Evolutionary conservation across 2,329 filamentous ascomycete species (phyloP).

Genomic region (Fusarium temperatum): DNA sequence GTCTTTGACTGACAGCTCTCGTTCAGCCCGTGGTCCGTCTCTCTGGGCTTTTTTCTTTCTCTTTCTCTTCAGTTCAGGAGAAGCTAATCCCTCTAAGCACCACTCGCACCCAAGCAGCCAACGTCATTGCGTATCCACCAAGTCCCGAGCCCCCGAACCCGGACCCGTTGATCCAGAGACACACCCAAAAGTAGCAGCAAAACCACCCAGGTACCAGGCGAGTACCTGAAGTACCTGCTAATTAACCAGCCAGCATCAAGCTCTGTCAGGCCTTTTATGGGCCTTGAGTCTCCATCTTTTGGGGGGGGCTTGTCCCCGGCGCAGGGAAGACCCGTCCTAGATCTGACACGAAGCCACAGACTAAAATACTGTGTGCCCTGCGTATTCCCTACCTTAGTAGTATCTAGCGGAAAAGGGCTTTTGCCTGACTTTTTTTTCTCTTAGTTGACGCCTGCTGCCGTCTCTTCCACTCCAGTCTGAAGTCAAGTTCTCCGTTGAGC

Average conservation of each 20-base stretch:
- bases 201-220: conserved; percentile 22
- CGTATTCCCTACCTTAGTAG: neutral
- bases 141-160: conserved; percentile 44
- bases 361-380: conserved; percentile 35
- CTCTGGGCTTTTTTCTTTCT: neutral
- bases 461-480: conserved; percentile 6
- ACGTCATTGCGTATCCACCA: conserved; percentile 45
- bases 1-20: neutral
- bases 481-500: neutral
- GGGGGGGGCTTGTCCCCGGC: conserved; percentile 29
- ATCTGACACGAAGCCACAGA: conserved; percentile 45
- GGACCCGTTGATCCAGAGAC: conserved; percentile 42
- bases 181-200: conserved; percentile 32
- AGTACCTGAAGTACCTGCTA: conserved; percentile 14
- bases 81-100: conserved; percentile 3
- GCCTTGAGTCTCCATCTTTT: conserved; percentile 19
- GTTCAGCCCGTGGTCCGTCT: neutral
- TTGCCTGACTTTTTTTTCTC: conserved; percentile 23
- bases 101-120: conserved; percentile 18
- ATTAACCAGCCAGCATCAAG: conserved; percentile 29
- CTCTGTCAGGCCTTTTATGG: conserved; percentile 19
- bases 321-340: conserved; percentile 42
- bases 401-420: conserved; percentile 21
- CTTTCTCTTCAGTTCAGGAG: conserved; percentile 1
- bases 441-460: conserved; percentile 14